Evolutionary conservation across 2,329 filamentous ascomycete genomes (phyloP).

Genomic region (Ceratocystiopsis sp.): DNA sequence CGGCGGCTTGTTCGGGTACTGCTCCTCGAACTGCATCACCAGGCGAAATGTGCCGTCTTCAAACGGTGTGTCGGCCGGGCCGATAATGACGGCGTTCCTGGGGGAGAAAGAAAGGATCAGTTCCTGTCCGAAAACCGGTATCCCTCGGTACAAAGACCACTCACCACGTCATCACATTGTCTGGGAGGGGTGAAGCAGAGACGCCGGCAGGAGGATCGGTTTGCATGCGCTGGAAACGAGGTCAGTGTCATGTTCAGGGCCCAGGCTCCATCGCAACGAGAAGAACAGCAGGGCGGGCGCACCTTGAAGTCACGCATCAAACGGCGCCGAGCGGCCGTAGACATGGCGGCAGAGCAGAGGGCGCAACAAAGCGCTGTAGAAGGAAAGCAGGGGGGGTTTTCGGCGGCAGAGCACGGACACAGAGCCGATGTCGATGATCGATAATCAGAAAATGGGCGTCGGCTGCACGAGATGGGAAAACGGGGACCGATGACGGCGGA

Average conservation of each 20-base stretch:
- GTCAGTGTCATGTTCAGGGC: background rate
- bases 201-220: slow-evolving; percentile 94
- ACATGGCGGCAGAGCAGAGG: slow-evolving; percentile 29
- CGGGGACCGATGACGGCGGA: too few species aligned
- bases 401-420: slow-evolving; percentile 1
- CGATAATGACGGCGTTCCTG: slow-evolving; percentile 98
- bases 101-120: background rate
- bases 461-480: too few species aligned
- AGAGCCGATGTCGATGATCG: too few species aligned
- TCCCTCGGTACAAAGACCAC: too few species aligned
- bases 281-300: slow-evolving; percentile 2
- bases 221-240: slow-evolving; percentile 69
- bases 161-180: slow-evolving; percentile 95
- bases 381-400: background rate
- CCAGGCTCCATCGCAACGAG: background rate
- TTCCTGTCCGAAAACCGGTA: background rate
- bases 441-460: too few species aligned
- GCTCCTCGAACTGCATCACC: slow-evolving; percentile 98
- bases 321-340: slow-evolving; percentile 83
- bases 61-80: slow-evolving; percentile 89
- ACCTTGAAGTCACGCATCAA: slow-evolving; percentile 99
- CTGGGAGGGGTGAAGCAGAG: slow-evolving; percentile 85
- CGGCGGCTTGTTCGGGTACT: slow-evolving; percentile 96
- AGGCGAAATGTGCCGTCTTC: slow-evolving; percentile 96
- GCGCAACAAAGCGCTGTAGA: too few species aligned